These are phyloP conservation scores for Phytopythium delawarense DNA, from an alignment of 352 stramenopile genomes.

Conservation along the genomic window DNA sequence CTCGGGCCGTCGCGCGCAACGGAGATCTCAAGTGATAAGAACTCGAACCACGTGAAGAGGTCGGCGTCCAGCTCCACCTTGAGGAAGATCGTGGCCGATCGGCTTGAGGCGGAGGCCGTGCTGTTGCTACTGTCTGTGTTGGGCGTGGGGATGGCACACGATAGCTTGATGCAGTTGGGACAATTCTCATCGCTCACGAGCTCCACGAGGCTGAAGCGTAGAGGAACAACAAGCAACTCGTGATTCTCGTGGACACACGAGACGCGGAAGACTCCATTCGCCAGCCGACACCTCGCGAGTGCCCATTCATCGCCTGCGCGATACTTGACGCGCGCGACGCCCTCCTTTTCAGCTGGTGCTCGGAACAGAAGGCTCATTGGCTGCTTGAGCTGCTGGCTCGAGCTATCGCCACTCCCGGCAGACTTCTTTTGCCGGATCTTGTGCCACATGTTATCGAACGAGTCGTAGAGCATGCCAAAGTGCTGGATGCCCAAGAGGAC, in stretches of 20 bases:
- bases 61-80: conserved; percentile 41
- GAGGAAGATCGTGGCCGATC: conserved; percentile 22
- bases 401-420: too few species aligned
- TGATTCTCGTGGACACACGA: conserved; percentile 4
- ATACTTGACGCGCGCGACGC: conserved; percentile 31
- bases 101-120: neutral
- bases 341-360: conserved; percentile 33
- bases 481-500: conserved; percentile 52
- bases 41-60: conserved; percentile 48
- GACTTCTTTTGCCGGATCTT: conserved; percentile 47
- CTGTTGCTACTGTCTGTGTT: neutral
- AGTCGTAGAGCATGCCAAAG: conserved; percentile 59
- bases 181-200: conserved; percentile 37
- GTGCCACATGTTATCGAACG: conserved; percentile 71
- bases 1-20: conserved; percentile 37
- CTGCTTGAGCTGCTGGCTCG: conserved; percentile 23
- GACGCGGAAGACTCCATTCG: conserved; percentile 34
- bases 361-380: conserved; percentile 54
- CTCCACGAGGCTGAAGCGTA: conserved; percentile 48
- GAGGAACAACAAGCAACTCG: conserved; percentile 24
- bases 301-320: conserved; percentile 33
- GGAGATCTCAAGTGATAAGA: conserved; percentile 47
- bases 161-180: conserved; percentile 45
- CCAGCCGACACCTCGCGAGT: conserved; percentile 24
- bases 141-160: neutral